Percentiles rank a stretch among this genome's conserved stretches.
Conservation (phyloP, 2,329 filamentous ascomycete genomes). For the Ceratocystis colombiana region DNA sequence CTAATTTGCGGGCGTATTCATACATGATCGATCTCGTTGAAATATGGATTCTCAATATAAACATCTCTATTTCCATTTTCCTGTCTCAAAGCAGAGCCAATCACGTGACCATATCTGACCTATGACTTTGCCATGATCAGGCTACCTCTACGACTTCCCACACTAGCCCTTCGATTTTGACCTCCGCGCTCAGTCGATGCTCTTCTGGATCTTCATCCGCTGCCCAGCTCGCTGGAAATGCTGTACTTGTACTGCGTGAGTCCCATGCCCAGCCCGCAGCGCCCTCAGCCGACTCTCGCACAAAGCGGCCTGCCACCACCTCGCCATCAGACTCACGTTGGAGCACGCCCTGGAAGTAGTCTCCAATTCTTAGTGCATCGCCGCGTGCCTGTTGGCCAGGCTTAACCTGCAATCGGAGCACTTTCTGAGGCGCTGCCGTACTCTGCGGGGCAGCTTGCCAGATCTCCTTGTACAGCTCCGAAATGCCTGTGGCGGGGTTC, state of each 20-base stretch:
- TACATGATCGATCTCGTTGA: no score
- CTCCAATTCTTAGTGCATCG: conserved; percentile 12
- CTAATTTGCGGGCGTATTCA: no score
- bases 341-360: conserved; percentile 21
- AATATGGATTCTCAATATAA: no score
- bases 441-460: conserved; percentile 37
- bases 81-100: no score
- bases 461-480: conserved; percentile 54
- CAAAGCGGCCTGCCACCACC: conserved; percentile 7
- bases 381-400: conserved; percentile 3
- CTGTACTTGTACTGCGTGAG: conserved; percentile 6
- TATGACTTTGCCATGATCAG: background rate
- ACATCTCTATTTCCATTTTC: no score
- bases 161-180: conserved; percentile 2
- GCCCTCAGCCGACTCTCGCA: background rate
- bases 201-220: conserved; percentile 9
- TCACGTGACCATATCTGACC: background rate
- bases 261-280: conserved; percentile 14
- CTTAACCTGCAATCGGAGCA: conserved; percentile 1
- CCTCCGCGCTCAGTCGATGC: background rate
- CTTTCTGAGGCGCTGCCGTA: background rate
- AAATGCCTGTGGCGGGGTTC: conserved; percentile 44
- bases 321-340: background rate
- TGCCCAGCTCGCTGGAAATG: conserved; percentile 14
- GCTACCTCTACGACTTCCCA: conserved; percentile 19